Evolutionary conservation across 129 eudicot species (phyloP), one percentile per base, ranked within the genome.

Genomic region (carrot (Daucus carota)): DNA sequence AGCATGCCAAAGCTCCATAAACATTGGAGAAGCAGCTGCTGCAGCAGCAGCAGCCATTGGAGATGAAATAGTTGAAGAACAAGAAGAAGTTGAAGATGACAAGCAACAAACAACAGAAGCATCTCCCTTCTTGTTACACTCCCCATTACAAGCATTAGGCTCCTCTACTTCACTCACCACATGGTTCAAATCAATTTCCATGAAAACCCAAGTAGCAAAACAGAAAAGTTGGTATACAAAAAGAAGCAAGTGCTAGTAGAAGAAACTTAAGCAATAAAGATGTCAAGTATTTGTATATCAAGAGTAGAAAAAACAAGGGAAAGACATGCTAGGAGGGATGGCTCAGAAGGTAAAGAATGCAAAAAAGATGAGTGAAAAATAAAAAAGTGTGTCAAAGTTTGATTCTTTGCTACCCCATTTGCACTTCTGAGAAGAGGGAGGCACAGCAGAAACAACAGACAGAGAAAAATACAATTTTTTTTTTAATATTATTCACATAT

Each of bases 101-200:
- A 82, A 77, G 63, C 78, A 83, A 48, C 87, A 82, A 82, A 45
- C 48, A 45, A 17, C 48, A 45, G 48, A 45, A 45, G 77, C 73
- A 77, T 50, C 70, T 26, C 80, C 80, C 78, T 84, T 84, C 74
- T 86, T 84, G 80, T 87, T 79, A 86, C 90, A 87, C 68, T 87
- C 87, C 26, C 82, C 92, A 66, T 81, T 79, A 79, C 86, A 81
- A 76, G 73, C 74, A 73, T 70, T 87, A 77, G 70, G 83, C 75
- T 75, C 88, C 84, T 83, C 86, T 84, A 76, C 88, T 82, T 78
- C 97, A 83, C 76, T 78, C 82, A 77, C 88, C 42, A 83, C 89
- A 90, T 88, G 90, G 77, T 93, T 93, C 83, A 93, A 82, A 86
- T 93, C 98, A 90, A 93, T 83, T 82, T 90, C 98, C 98, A 93